Evolutionary conservation across 208 protist genomes (phyloP).

Genomic region (Vickermania ingenoplastis): DNA sequence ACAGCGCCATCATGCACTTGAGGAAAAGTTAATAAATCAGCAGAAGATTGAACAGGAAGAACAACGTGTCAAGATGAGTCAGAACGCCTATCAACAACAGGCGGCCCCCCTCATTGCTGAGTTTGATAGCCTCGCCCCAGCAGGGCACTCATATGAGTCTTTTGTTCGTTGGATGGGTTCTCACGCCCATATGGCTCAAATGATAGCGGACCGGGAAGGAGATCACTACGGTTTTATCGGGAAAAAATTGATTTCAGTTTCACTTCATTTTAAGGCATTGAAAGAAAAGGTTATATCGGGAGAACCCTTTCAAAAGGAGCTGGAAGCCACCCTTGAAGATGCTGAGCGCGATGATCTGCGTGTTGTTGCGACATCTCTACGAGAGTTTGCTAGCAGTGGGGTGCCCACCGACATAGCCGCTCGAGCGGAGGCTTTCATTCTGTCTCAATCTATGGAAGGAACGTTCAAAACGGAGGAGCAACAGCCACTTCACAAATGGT

Average conservation of each 20-base stretch:
- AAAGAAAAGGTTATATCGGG: constrained; percentile 25
- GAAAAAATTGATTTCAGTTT: constrained; percentile 79
- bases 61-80: constrained; percentile 29
- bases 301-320: constrained; percentile 40
- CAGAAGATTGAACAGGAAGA: constrained; percentile 24
- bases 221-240: constrained; percentile 75
- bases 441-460: constrained; percentile 73
- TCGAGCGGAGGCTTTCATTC: constrained; percentile 54
- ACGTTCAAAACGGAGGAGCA: constrained; percentile 36
- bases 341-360: constrained; percentile 64
- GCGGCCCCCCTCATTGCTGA: constrained; percentile 57
- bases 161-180: constrained; percentile 28
- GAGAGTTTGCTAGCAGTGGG: constrained; percentile 18
- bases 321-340: constrained; percentile 51
- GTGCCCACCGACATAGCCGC: constrained; percentile 31
- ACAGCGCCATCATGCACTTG: constrained; percentile 22
- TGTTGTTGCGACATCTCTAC: constrained; percentile 46
- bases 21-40: constrained; percentile 23
- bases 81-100: constrained; percentile 28
- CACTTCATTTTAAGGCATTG: constrained; percentile 70
- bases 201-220: constrained; percentile 48
- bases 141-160: constrained; percentile 79
- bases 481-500: constrained; percentile 53
- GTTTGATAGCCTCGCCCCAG: constrained; percentile 64
- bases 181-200: constrained; percentile 39